Evolutionary conservation across 306 rosid species (phyloP).

Genomic region (Cyamopsis tetragonoloba): DNA sequence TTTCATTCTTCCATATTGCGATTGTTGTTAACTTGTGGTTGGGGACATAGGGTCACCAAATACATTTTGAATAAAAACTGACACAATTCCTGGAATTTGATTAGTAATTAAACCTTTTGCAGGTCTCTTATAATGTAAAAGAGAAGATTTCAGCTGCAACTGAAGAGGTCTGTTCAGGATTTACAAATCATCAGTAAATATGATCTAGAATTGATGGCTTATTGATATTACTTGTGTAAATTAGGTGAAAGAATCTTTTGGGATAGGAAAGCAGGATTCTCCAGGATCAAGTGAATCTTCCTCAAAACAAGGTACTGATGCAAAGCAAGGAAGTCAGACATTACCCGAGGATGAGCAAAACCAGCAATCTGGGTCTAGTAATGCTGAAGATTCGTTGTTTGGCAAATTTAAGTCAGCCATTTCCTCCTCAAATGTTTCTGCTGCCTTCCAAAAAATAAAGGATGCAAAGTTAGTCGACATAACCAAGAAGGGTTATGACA

Average conservation of each 20-base stretch:
- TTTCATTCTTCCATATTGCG: slow-evolving; percentile 6
- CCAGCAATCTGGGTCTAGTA: slow-evolving; percentile 40
- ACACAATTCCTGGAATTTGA: neutral
- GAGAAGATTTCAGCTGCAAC: slow-evolving; percentile 83
- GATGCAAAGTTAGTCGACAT: slow-evolving; percentile 58
- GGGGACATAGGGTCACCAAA: neutral
- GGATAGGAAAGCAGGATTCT: slow-evolving; percentile 64
- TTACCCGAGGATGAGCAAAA: slow-evolving; percentile 42
- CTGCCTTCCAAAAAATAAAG: slow-evolving; percentile 61
- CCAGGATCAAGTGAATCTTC: slow-evolving; percentile 52
- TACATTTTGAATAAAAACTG: slow-evolving; percentile 22
- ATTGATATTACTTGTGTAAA: slow-evolving; percentile 25
- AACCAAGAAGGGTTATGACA: slow-evolving; percentile 77
- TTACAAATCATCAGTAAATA: neutral
- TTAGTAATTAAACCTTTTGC: slow-evolving; percentile 14
- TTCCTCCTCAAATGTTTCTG: slow-evolving; percentile 58
- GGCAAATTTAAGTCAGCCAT: slow-evolving; percentile 66
- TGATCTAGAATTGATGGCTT: slow-evolving; percentile 16
- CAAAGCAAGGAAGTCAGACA: slow-evolving; percentile 39
- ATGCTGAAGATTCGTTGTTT: slow-evolving; percentile 59
- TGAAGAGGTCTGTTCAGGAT: slow-evolving; percentile 62
- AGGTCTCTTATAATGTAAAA: slow-evolving; percentile 81
- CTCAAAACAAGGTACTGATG: slow-evolving; percentile 42
- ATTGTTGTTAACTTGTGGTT: slow-evolving; percentile 3
- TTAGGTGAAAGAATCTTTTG: slow-evolving; percentile 75